Evolutionary conservation across 495 filamentous ascomycete genomes (phyloP), one percentile per base, ranked within the genome.

Genomic region (Penicillium angulare): DNA sequence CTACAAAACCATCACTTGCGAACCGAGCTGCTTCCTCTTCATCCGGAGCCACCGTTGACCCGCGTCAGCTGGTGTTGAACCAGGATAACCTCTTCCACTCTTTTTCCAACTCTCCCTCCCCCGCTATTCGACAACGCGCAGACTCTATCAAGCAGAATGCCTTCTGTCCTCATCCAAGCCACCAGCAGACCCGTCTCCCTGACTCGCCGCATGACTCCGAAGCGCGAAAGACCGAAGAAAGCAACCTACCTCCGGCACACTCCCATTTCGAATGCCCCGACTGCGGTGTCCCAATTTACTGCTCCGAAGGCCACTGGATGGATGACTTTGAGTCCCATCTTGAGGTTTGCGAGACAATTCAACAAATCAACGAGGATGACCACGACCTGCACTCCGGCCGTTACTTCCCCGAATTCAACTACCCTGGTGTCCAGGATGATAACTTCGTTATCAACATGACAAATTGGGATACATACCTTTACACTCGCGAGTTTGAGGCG

Each of bases 391-490:
- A 86, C 18, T 92, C 87, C 23, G 92, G 92, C 15, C 83, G 93
- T 10, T 87, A 88, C 69, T 97, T 97, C 69, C 87, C 87, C 21
- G 95, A 99, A 66, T 97, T 97, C 67, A 79, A 89, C 43, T 96
- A 95, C 63, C 89, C 93, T 0, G 87, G 82, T 4, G 79, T 82
- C 23, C 92, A 96, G 71, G 85, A 95, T 67, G 92, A 97, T 49
- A 92, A 96, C 63, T 87, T 87, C 43, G 74, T 92, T 55, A 80
- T 95, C 44, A 99, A 99, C 74, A 92, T 97, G 87, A 96, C 88
- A 26, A 97, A 93, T 67, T 99, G 93, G 93, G 93, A 99, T 63
- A 97, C 93, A 0, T 89, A 90, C 51, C 70, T 97, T 40, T 99
- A 96, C 63, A 89, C 90, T 2, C 79, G 95, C 36, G 83, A 92